phyloP scores from a whole-genome alignment of 768 basidiomycete species.

The Pulveroboletus ravenelii region DNA sequence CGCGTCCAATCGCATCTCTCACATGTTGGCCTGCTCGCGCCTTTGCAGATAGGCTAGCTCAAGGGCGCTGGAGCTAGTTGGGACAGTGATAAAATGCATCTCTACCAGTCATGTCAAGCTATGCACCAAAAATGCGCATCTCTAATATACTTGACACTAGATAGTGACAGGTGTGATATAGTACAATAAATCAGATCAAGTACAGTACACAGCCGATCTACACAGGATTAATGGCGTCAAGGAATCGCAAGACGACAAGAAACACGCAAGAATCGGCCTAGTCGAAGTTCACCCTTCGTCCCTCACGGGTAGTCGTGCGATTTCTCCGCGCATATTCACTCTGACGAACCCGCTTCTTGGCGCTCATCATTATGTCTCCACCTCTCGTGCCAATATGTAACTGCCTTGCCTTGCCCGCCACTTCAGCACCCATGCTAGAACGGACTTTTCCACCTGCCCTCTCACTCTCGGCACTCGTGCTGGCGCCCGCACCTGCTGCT shows the following conservation, averaged over 20 bases:
- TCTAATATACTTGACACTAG: neutral
- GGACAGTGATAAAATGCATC: too few species aligned
- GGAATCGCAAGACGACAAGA: conserved; percentile 3
- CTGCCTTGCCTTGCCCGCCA: conserved; percentile 21
- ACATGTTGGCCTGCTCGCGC: too few species aligned
- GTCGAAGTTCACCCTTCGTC: conserved; percentile 13
- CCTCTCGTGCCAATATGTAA: conserved; percentile 25
- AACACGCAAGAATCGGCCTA: neutral
- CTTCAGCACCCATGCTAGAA: conserved; percentile 49
- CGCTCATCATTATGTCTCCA: conserved; percentile 50
- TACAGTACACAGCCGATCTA: neutral
- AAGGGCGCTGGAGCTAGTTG: too few species aligned
- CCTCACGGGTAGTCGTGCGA: conserved; percentile 24
- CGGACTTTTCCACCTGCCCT: conserved; percentile 32
- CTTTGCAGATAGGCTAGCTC: too few species aligned
- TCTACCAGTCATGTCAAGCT: too few species aligned
- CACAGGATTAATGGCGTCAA: conserved; percentile 9
- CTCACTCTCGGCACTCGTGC: conserved; percentile 11
- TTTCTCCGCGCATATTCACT: conserved; percentile 68
- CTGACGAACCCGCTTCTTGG: conserved; percentile 70
- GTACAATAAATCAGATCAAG: conserved; percentile 8
- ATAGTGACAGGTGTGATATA: neutral
- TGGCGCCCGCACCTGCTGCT: conserved; percentile 32
- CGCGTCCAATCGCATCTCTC: too few species aligned
- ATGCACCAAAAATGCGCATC: too few species aligned